A percentile compares a stretch with the other conserved stretches of the same genome.
phyloP scores from a whole-genome alignment of 2,329 filamentous ascomycete species.

The Daldinia sp. region DNA sequence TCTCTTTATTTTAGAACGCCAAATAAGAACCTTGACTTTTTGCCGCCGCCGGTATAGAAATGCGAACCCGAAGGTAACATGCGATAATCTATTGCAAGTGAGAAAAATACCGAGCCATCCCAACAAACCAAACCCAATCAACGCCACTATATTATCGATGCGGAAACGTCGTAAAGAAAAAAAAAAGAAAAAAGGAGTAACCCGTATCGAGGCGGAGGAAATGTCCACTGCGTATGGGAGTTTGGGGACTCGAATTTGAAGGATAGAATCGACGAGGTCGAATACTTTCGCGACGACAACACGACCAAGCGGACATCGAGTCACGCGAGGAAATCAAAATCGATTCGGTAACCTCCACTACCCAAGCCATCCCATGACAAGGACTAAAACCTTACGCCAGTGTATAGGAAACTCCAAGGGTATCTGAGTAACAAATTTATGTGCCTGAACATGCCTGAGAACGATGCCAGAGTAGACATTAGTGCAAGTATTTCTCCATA shows the following conservation, averaged over 20 bases:
- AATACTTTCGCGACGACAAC: conserved; percentile 1
- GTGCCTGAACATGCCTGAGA: conserved; percentile 49
- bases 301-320: neutral
- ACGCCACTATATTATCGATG: conserved; percentile 50
- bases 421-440: conserved; percentile 51
- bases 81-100: conserved; percentile 50
- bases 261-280: conserved; percentile 17
- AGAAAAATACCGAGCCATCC: conserved; percentile 40
- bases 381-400: conserved; percentile 31
- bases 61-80: conserved; percentile 47
- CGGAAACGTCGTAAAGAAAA: conserved; percentile 44
- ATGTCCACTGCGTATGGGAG: conserved; percentile 19
- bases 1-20: conserved; percentile 51
- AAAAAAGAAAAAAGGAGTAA: conserved; percentile 35
- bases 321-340: conserved; percentile 12
- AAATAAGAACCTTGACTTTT: conserved; percentile 48
- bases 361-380: conserved; percentile 19
- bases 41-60: conserved; percentile 49
- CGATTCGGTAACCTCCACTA: conserved; percentile 10
- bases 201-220: conserved; percentile 26
- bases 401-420: conserved; percentile 46
- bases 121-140: conserved; percentile 46
- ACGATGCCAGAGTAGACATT: conserved; percentile 43
- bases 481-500: conserved; percentile 38
- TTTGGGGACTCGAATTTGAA: conserved; percentile 4